These are phyloP conservation scores for Albophoma yamanashiensis DNA, from an alignment of 2,329 filamentous ascomycete species.

Conservation along the genomic window DNA sequence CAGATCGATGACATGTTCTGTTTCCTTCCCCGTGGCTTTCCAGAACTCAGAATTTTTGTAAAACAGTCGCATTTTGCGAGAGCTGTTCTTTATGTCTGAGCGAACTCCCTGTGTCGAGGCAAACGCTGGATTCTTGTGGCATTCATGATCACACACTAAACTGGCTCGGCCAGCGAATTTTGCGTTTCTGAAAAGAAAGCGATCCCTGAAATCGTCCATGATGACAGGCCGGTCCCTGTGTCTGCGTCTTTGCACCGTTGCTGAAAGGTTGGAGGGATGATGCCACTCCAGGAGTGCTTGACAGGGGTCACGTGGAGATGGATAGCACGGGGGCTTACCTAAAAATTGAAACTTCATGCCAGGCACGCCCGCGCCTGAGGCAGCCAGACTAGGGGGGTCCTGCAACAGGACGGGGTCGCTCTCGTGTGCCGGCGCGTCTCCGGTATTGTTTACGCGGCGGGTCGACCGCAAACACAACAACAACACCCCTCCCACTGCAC, in stretches of 20 bases:
- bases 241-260: no score
- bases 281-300: background rate
- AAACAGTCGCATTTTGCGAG: background rate
- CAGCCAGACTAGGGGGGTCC: slow-evolving; percentile 1
- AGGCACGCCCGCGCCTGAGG: background rate
- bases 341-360: background rate
- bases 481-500: slow-evolving; percentile 9
- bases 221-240: no score
- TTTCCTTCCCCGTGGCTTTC: background rate
- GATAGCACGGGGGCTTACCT: no score
- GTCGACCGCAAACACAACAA: slow-evolving; percentile 14
- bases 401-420: background rate
- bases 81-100: background rate
- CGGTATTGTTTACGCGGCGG: slow-evolving; percentile 16
- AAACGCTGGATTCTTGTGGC: background rate
- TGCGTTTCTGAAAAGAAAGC: background rate
- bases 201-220: background rate
- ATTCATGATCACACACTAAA: no score
- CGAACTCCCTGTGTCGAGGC: background rate
- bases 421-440: background rate
- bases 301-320: background rate
- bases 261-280: background rate
- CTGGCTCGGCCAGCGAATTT: background rate
- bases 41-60: background rate
- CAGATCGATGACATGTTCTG: background rate